phyloP scores from a whole-genome alignment of 495 filamentous ascomycete species.

The Letharia lupina region DNA sequence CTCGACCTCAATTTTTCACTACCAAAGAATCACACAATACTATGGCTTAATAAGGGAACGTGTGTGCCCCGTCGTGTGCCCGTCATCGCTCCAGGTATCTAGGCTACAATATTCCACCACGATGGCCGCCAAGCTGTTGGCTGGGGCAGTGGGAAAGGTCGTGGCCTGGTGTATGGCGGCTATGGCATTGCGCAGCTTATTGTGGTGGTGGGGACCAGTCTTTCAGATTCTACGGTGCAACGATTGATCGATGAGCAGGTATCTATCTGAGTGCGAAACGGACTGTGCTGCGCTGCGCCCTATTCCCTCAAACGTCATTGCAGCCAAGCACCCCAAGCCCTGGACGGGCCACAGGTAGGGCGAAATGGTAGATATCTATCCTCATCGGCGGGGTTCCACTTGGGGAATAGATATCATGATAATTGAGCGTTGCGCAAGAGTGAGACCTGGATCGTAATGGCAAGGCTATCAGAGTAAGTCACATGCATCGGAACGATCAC shows the following conservation, averaged over 20 bases:
- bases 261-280: neutral
- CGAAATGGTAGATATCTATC: neutral
- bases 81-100: neutral
- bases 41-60: neutral
- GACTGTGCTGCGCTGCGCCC: constrained; percentile 4
- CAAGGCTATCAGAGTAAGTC: neutral
- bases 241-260: neutral
- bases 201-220: neutral
- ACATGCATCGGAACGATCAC: neutral
- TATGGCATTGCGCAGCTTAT: constrained; percentile 2
- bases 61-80: constrained; percentile 12
- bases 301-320: neutral
- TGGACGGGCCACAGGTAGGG: neutral
- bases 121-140: constrained; percentile 8
- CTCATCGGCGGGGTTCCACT: neutral
- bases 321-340: neutral
- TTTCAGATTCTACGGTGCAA: neutral
- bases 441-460: neutral
- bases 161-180: constrained; percentile 7
- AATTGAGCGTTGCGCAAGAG: neutral
- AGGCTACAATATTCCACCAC: constrained; percentile 6
- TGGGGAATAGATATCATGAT: neutral
- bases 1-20: neutral
- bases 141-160: constrained; percentile 11
- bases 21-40: neutral